These are phyloP conservation scores for Neonectria coccinea DNA, from an alignment of 2,329 filamentous ascomycete genomes.

Conservation along the genomic window DNA sequence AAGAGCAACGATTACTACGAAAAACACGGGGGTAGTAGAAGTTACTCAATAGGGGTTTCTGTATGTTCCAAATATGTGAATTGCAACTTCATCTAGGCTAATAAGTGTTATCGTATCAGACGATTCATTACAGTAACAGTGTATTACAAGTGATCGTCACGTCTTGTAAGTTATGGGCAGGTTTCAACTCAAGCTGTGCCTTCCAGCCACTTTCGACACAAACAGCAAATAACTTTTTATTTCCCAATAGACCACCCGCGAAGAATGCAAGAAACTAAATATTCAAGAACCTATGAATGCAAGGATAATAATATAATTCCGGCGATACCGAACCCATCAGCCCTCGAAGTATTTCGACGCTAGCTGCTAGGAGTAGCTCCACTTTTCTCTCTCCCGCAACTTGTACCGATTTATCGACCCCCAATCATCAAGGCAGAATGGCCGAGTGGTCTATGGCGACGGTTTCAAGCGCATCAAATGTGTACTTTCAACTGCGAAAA, in stretches of 20 bases:
- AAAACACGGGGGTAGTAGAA: neutral
- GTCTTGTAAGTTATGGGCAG: no score
- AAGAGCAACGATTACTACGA: neutral
- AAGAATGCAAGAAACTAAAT: neutral
- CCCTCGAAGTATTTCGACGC: neutral
- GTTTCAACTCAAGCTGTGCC: no score
- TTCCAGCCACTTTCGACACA: neutral
- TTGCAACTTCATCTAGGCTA: no score
- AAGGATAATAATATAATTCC: neutral
- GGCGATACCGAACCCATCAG: neutral
- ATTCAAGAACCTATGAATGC: no score
- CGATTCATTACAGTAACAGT: no score
- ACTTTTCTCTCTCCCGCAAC: neutral
- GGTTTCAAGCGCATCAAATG: constrained; percentile 38
- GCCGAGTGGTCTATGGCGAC: constrained; percentile 42
- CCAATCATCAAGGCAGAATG: constrained; percentile 34
- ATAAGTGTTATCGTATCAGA: no score
- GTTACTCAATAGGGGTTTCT: no score
- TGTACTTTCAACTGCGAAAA: constrained; percentile 35
- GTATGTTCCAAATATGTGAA: no score
- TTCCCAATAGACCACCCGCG: no score
- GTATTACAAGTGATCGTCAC: no score
- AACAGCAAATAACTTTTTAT: neutral
- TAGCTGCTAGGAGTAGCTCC: neutral
- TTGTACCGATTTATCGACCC: neutral